A percentile compares a stretch with the other conserved stretches of the same genome.
Conservation (phyloP, 2,329 filamentous ascomycete species). For the Tolypocladium amazonense region DNA sequence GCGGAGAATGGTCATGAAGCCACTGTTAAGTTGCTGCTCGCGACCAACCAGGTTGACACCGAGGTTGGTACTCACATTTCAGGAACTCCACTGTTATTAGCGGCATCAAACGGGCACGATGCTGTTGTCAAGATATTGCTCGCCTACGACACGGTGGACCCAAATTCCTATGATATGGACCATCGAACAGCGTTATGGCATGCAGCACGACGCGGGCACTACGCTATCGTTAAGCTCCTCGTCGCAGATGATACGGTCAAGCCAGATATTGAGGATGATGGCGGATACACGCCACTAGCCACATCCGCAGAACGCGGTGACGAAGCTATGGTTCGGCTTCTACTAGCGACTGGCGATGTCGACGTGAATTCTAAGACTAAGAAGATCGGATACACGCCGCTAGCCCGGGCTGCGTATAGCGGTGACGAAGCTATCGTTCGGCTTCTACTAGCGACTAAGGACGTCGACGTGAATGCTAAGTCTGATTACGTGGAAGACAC, state of each 20-base stretch:
- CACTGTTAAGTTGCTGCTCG: not conserved
- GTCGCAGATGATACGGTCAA: not conserved
- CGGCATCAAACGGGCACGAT: not conserved
- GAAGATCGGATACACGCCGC: too few species aligned
- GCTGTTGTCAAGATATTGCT: not conserved
- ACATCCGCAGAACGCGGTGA: not conserved
- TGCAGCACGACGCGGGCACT: not conserved
- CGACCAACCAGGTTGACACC: not conserved
- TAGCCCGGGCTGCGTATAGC: too few species aligned
- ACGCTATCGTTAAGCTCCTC: not conserved
- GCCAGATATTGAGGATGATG: not conserved
- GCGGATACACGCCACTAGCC: not conserved
- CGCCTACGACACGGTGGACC: not conserved
- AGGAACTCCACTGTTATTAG: not conserved
- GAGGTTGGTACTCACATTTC: rapidly evolving
- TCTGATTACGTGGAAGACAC: too few species aligned
- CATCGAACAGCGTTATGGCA: not conserved
- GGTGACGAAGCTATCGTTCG: too few species aligned
- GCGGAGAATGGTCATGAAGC: not conserved
- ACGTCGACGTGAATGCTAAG: too few species aligned
- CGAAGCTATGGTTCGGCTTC: not conserved
- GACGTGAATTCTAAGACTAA: not conserved
- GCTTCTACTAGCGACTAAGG: too few species aligned
- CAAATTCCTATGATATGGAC: rapidly evolving
- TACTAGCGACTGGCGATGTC: not conserved